Base-by-base conservation (phyloP, 2,329 filamentous ascomycete genomes). In the Aspergillus terreus region DNA sequence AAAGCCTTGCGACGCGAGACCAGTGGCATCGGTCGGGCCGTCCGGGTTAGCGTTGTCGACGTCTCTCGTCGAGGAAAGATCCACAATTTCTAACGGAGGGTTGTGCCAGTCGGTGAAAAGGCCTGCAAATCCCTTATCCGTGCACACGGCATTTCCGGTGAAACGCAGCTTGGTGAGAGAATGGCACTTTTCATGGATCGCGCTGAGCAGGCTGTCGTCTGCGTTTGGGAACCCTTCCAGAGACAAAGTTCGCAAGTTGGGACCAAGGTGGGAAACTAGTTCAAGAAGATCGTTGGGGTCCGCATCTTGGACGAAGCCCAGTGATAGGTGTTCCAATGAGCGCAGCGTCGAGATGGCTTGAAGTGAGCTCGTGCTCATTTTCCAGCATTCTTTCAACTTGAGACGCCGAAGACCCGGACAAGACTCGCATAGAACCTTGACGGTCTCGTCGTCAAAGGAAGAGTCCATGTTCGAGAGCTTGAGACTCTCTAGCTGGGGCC, bases 401-500 rank as follows among this genome's bases (percentile, higher is more conserved):
- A 97, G 76, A 3, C 88, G 85, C 44, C 77, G 78, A 12, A 97
- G 76, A 19, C 83, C 80, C 0, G 85, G 84, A 59, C 89, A 92
- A 53, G 80, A 72, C 6, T 78, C 74, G 21, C 79, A 77, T 53
- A 96, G 75, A n/a, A 79, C 69, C 12, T 76, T 67, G 1, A 94
- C 74, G 1, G 82, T 82, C 6, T 87, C 80, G 54, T 96, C 86
- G 38, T 85, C 83, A 58, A 97, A 87, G 30, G 92, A 85, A 47
- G 81, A 86, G 67, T 96, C 91, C 0, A 94, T 87, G 71, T 87
- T 91, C 63, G 90, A 91, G 2, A 96, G 79, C 61, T 91, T 88
- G 17, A 97, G 70, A 0, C 78, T 78, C 60, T 84, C 81, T 11
- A 96, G 77, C 19, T 79, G 70, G 7, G 74, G 61, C 10, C 91